Conservation (phyloP, 116 monocot species). For the Iris pallida region DNA sequence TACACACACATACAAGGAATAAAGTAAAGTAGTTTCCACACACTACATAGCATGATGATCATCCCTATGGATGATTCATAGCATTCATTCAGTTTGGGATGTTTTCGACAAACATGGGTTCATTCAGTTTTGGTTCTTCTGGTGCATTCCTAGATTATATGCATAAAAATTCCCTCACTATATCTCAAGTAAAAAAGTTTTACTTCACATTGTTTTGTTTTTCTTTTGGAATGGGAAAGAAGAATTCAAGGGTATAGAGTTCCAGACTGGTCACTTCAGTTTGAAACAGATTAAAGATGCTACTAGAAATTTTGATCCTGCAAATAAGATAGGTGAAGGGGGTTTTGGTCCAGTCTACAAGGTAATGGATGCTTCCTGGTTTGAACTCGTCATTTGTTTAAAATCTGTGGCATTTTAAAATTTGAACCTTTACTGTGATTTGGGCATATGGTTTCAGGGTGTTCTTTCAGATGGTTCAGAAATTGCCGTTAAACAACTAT, state of each 20-base stretch:
- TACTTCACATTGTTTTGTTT: background rate
- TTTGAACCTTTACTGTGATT: background rate
- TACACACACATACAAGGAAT: too few species aligned
- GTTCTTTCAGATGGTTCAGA: slow-evolving; percentile 30
- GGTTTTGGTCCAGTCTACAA: slow-evolving; percentile 57
- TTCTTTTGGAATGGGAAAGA: background rate
- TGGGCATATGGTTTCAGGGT: slow-evolving; percentile 21
- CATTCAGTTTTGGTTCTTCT: too few species aligned
- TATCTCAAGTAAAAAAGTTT: background rate
- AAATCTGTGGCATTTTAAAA: background rate
- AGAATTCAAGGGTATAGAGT: slow-evolving; percentile 24
- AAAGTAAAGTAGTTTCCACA: too few species aligned
- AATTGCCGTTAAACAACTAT: slow-evolving; percentile 53
- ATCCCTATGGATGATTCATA: too few species aligned
- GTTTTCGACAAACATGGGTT: too few species aligned
- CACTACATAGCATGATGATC: too few species aligned
- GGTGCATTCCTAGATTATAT: too few species aligned
- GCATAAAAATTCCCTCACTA: too few species aligned
- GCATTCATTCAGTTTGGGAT: too few species aligned
- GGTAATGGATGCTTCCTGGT: slow-evolving; percentile 13
- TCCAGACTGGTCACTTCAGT: slow-evolving; percentile 1
- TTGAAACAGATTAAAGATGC: slow-evolving; percentile 34
- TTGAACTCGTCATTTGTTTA: background rate
- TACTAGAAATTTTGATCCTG: slow-evolving; percentile 29
- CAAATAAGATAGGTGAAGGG: slow-evolving; percentile 50